Evolutionary conservation across 805 yeast genomes (phyloP), one percentile per base, ranked within the genome.

Genomic region (Candida pseudofarinosa): DNA sequence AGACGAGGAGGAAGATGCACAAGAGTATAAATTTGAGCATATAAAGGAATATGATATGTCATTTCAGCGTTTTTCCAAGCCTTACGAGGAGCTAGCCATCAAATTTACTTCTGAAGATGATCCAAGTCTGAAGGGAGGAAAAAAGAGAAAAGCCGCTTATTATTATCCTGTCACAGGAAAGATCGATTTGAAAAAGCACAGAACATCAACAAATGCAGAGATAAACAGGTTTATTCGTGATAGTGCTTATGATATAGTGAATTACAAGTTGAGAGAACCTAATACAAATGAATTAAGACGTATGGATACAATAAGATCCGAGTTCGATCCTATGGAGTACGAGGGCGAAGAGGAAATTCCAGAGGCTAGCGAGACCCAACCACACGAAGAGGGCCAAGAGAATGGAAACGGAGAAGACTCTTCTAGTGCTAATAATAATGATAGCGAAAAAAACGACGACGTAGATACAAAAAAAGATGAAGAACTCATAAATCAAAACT

Each of bases 21-120:
- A 63, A 39, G 65, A 73, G 2, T 85, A 69, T 62, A 69, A 75
- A 42, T 87, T 79, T 59, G 71, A 73, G 37, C 86, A 85, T 55
- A 63, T 74, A 37, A 83, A 88, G 63, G 96, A 90, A 60, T 88
- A 84, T 58, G 96, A 89, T 54, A 79, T 88, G 74, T 79, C 76
- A 45, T 67, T 69, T 54, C 71, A 66, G 37, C 62, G 71, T 35
- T 75, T 74, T 47, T 54, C 66, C 52, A 67, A 60, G 44, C 73
- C 74, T 32, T 53, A 66, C 59, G 82, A 82, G 50, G 96, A 90
- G 62, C 60, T 90, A 48, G 80, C 85, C 1, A 66, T 90, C 37
- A 76, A 81, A 35, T 79, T 87, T 51, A 60, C 60, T 4, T 55
- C 67, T 4, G 57, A 49, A 19, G 47, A 47, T 13, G 47, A 37